Percentiles rank a stretch among this genome's conserved stretches.
These are phyloP conservation scores for Cercophora newfieldiana DNA, from an alignment of 495 filamentous ascomycete species.

Conservation along the genomic window DNA sequence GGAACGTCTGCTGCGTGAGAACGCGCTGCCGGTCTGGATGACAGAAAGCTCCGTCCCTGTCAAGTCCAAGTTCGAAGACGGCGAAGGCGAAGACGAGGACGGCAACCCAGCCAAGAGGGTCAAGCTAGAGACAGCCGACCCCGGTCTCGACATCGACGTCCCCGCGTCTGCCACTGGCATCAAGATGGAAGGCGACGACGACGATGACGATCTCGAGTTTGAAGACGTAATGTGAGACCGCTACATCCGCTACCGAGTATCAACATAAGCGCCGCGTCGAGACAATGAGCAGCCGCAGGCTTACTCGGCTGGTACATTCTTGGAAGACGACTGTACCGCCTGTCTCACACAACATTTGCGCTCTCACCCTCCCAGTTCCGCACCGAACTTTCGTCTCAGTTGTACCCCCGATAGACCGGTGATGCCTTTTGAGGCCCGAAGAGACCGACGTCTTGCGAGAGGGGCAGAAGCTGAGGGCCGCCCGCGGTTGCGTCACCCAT, in stretches of 20 bases:
- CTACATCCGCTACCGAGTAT: not conserved
- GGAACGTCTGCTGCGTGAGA: constrained; percentile 75
- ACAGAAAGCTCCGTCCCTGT: constrained; percentile 76
- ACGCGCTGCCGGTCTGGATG: constrained; percentile 87
- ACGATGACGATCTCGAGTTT: constrained; percentile 62
- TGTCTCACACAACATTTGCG: not conserved
- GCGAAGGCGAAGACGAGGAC: constrained; percentile 37
- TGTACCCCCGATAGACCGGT: not conserved
- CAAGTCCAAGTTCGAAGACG: constrained; percentile 17
- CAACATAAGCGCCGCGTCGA: not conserved
- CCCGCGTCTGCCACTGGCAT: constrained; percentile 42
- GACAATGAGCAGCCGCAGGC: not conserved
- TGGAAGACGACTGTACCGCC: not conserved
- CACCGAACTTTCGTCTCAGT: not conserved
- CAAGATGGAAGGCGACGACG: constrained; percentile 52
- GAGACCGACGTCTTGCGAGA: not conserved
- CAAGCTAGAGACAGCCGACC: constrained; percentile 51
- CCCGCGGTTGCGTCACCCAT: too few relatives aligned
- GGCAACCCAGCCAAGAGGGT: constrained; percentile 54
- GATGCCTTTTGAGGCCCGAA: not conserved
- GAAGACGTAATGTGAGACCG: constrained; percentile 55
- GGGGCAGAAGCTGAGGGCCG: too few relatives aligned
- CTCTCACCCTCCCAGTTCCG: not conserved
- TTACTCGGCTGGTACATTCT: not conserved
- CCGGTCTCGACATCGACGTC: constrained; percentile 42